phyloP scores from a whole-genome alignment of 208 protist species.

The Vickermania spadyakhi region DNA sequence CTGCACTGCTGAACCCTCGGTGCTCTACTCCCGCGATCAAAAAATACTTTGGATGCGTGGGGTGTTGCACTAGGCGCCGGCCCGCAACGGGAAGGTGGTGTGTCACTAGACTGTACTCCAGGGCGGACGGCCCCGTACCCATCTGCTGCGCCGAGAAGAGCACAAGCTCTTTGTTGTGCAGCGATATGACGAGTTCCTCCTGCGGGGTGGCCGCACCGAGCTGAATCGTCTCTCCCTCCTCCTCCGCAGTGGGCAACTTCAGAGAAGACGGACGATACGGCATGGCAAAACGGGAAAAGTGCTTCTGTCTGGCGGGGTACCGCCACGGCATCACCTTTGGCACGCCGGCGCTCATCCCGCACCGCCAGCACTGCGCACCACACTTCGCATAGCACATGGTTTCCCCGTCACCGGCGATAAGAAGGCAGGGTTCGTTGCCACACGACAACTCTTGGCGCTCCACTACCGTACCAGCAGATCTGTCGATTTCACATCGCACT shows the following conservation, averaged over 20 bases:
- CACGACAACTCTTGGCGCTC: constrained; percentile 36
- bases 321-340: constrained; percentile 64
- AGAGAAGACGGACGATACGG: constrained; percentile 13
- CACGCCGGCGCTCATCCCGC: constrained; percentile 36
- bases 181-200: constrained; percentile 51
- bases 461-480: constrained; percentile 40
- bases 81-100: constrained; percentile 51
- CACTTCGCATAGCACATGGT: constrained; percentile 62
- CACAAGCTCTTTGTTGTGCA: constrained; percentile 44
- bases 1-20: constrained; percentile 33
- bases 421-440: constrained; percentile 43
- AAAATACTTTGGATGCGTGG: constrained; percentile 44
- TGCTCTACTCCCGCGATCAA: constrained; percentile 57
- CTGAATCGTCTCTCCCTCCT: constrained; percentile 5
- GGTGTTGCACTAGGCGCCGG: constrained; percentile 54
- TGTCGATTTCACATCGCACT: constrained; percentile 56
- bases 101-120: constrained; percentile 67
- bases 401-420: constrained; percentile 58
- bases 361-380: constrained; percentile 62
- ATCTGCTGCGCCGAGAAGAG: constrained; percentile 45
- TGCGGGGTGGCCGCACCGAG: constrained; percentile 4
- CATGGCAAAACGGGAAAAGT: constrained; percentile 51
- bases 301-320: constrained; percentile 38
- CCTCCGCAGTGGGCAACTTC: constrained; percentile 1
- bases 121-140: constrained; percentile 12